phyloP scores from a whole-genome alignment of 768 basidiomycete species.

The Pleurotus tuoliensis region DNA sequence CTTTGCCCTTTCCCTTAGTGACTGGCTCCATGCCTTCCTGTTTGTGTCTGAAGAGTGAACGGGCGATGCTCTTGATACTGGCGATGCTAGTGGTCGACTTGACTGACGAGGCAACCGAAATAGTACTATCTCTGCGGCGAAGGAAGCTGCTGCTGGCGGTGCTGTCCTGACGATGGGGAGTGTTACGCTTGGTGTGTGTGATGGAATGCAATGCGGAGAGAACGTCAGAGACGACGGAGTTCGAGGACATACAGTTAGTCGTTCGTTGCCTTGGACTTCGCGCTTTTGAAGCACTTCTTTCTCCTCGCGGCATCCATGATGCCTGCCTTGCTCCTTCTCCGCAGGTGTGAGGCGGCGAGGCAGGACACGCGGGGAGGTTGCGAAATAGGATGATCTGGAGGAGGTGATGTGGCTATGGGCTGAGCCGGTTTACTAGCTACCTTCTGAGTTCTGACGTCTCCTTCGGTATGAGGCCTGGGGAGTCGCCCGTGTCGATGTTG shows the following conservation, averaged over 20 bases:
- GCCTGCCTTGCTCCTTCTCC: neutral
- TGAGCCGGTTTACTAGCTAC: neutral
- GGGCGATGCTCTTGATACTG: conserved; percentile 8
- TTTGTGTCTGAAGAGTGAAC: conserved; percentile 4
- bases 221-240: conserved; percentile 10
- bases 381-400: neutral
- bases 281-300: neutral
- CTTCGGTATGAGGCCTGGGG: too few species aligned
- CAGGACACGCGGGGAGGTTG: neutral
- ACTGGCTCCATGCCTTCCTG: conserved; percentile 5
- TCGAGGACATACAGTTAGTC: conserved; percentile 1
- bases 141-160: neutral
- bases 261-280: neutral
- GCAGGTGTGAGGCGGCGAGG: neutral
- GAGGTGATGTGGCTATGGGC: neutral
- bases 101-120: neutral
- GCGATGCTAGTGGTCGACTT: conserved; percentile 4
- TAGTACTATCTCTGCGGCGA: conserved; percentile 3
- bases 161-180: conserved; percentile 2
- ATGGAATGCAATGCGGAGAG: conserved; percentile 11
- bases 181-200: neutral
- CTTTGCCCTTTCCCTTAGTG: conserved; percentile 1
- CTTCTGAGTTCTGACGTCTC: neutral
- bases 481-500: too few species aligned
- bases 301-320: conserved; percentile 2